Evolutionary conservation across 495 filamentous ascomycete species (phyloP).

Genomic region (Bacidia rubella): DNA sequence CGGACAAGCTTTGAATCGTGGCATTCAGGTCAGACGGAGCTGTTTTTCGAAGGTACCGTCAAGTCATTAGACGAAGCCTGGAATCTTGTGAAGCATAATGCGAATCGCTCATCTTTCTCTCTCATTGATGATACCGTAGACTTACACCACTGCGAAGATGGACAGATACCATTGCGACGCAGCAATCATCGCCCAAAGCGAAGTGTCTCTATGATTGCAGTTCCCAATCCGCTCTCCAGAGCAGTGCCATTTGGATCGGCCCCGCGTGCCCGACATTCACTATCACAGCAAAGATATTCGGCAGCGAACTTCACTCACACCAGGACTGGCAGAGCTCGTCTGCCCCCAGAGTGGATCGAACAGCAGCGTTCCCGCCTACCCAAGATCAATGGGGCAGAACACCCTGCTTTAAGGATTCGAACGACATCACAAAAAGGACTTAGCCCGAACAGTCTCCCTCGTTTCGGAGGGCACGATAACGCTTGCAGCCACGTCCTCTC

Average conservation of each 20-base stretch:
- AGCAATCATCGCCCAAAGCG: not conserved
- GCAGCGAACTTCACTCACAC: not conserved
- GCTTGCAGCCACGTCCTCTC: not conserved
- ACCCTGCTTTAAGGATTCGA: not conserved
- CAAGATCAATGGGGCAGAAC: not conserved
- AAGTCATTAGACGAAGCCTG: not conserved
- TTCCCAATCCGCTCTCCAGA: not conserved
- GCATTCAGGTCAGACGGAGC: not conserved
- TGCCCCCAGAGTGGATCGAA: not conserved
- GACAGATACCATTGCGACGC: not conserved
- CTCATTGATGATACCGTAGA: not conserved
- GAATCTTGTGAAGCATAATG: not conserved
- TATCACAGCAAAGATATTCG: not conserved
- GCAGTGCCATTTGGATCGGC: not conserved
- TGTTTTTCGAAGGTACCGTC: not conserved
- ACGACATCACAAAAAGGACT: not conserved
- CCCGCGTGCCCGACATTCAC: not conserved
- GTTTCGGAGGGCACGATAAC: not conserved
- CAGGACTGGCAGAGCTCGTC: not conserved
- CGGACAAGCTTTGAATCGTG: not conserved
- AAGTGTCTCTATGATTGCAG: not conserved
- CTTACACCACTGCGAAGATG: not conserved
- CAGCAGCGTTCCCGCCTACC: not conserved
- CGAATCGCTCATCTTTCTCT: not conserved
- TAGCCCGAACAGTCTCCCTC: not conserved